Evolutionary conservation across 75 land plant genomes (phyloP), one percentile per base, ranked within the genome.

Genomic region (Azolla pinnata): DNA sequence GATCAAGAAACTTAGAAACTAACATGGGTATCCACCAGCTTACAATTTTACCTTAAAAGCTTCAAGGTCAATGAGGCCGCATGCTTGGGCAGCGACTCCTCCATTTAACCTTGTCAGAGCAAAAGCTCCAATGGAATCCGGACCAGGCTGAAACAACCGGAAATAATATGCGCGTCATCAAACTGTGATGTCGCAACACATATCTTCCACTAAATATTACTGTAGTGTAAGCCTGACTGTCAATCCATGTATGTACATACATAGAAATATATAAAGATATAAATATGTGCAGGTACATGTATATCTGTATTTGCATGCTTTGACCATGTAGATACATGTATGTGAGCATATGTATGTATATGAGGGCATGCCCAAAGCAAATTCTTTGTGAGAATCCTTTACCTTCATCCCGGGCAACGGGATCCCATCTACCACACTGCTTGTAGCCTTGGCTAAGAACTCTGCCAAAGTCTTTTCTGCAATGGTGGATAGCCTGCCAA

Each of bases 391-490:
- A n/a, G n/a, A n/a, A n/a, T n/a, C n/a, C n/a, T n/a, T n/a, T n/a
- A 88, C 95, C 95, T 88, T 88, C 95, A 88, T 87, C 85, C 88
- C 92, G 66, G 97, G 97, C 92, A 90, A 81, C 79, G 88, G 97
- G 70, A 90, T 86, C 92, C 97, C 88, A 75, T 83, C 88, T 33
- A 84, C 88, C 75, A 85, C 92, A 69, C 85, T 87, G 68, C 85
- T 85, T 77, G 85, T 86, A 62, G 91, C 83, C 85, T 90, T 90
- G 30, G 87, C 77, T 49, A 90, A 79, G 76, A 90, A 86, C 81
- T 86, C 85, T 34, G 88, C 75, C 75, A 86, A 70, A 40, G 85
- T 87, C 79, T 87, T 85, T 75, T 86, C 91, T 5, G 88, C 91
- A 72, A 90, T 81, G 7, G 85, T 64, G 55, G 88, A 80, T 65